These are phyloP conservation scores for Agapanthus africanus DNA, from an alignment of 106 monocot species.

Conservation along the genomic window DNA sequence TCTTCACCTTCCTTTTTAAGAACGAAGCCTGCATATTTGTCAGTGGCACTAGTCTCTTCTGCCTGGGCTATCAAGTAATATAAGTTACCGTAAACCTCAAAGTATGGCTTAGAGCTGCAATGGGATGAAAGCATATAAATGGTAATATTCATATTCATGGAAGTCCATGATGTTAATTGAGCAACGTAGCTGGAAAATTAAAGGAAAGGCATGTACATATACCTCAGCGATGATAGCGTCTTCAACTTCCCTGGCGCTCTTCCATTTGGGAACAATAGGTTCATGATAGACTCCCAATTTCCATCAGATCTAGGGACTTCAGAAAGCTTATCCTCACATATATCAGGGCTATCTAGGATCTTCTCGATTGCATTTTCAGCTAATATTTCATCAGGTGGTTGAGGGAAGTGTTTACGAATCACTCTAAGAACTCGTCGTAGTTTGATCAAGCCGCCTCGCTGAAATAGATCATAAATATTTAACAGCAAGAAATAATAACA, in stretches of 20 bases:
- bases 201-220: slow-evolving; percentile 11
- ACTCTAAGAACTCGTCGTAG: slow-evolving; percentile 83
- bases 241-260: slow-evolving; percentile 25
- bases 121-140: slow-evolving; percentile 4
- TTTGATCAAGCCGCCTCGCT: slow-evolving; percentile 91
- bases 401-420: slow-evolving; percentile 90
- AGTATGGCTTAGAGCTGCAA: slow-evolving; percentile 55
- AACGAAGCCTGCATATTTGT: slow-evolving; percentile 92
- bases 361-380: slow-evolving; percentile 50
- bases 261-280: slow-evolving; percentile 47
- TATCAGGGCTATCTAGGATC: slow-evolving; percentile 72
- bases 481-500: neutral
- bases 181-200: neutral
- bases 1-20: slow-evolving; percentile 93
- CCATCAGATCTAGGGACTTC: slow-evolving; percentile 45
- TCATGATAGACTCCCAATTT: slow-evolving; percentile 39
- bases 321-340: slow-evolving; percentile 60
- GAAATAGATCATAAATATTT: slow-evolving; percentile 4
- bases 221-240: slow-evolving; percentile 36
- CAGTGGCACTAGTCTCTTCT: slow-evolving; percentile 92
- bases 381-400: slow-evolving; percentile 79
- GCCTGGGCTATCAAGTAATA: slow-evolving; percentile 86
- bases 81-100: slow-evolving; percentile 86
- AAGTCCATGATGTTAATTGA: neutral
- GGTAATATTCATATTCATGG: slow-evolving; percentile 2